Conservation (phyloP, 2,329 filamentous ascomycete species). For the Botrytis tulipae region DNA sequence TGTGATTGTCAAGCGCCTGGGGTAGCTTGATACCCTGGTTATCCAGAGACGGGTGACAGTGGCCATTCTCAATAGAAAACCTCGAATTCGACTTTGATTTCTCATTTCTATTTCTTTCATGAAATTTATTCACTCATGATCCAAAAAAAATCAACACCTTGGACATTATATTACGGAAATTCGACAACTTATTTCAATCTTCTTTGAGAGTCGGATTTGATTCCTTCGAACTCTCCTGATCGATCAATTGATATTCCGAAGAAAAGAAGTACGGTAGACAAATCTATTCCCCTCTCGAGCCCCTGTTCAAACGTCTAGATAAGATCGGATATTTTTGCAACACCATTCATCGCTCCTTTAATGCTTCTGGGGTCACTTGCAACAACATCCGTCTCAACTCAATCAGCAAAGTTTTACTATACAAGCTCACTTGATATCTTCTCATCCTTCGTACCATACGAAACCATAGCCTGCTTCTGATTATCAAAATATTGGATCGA, state of each 20-base stretch:
- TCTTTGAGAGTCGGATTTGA: not conserved
- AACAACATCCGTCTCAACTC: conserved; percentile 21
- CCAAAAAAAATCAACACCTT: too few species aligned
- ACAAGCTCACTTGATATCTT: not conserved
- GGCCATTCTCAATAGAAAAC: conserved; percentile 4
- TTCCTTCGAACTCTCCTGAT: not conserved
- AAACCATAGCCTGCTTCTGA: conserved; percentile 51
- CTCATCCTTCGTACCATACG: conserved; percentile 31
- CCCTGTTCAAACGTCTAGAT: conserved; percentile 6
- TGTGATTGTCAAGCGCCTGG: conserved; percentile 11
- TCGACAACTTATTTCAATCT: not conserved
- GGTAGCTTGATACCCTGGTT: not conserved
- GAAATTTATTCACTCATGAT: not conserved
- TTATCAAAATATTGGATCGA: conserved; percentile 32
- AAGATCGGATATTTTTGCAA: conserved; percentile 13
- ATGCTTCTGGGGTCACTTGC: conserved; percentile 24
- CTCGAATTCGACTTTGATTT: not conserved
- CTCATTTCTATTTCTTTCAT: not conserved
- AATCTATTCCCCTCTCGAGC: not conserved
- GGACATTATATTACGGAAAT: too few species aligned
- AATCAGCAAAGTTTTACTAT: not conserved
- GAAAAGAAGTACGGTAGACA: not conserved
- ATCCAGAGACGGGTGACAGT: not conserved
- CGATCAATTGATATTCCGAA: not conserved
- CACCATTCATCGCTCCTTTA: conserved; percentile 14